Percentiles rank a stretch among this genome's conserved stretches.
phyloP scores from a whole-genome alignment of 2,329 filamentous ascomycete species.

The Epichloe hybrida region DNA sequence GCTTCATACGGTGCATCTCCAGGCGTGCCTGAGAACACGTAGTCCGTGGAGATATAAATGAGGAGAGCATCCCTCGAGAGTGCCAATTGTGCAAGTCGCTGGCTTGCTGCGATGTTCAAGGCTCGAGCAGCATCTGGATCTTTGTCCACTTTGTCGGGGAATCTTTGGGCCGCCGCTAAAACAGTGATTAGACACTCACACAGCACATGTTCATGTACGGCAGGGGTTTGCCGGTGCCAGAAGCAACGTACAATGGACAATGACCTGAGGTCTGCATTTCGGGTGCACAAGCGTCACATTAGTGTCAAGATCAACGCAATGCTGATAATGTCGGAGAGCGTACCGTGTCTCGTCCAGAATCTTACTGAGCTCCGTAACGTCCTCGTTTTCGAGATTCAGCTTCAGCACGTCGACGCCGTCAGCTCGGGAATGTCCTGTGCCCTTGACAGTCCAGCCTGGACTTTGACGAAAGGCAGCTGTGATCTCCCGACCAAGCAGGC shows the following conservation, averaged over 20 bases:
- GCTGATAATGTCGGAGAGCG: constrained; percentile 10
- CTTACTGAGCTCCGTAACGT: constrained; percentile 28
- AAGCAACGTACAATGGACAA: constrained; percentile 58
- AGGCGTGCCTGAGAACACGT: constrained; percentile 58
- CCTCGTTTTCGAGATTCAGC: constrained; percentile 34
- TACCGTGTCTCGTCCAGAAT: constrained; percentile 42
- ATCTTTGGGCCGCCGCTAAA: constrained; percentile 72
- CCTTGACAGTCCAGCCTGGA: constrained; percentile 49
- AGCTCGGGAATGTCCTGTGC: constrained; percentile 62
- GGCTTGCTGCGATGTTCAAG: constrained; percentile 62
- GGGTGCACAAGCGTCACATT: neutral
- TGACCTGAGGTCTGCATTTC: constrained; percentile 51
- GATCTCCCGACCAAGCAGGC: constrained; percentile 70
- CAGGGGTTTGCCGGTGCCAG: neutral
- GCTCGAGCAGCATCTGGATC: constrained; percentile 62
- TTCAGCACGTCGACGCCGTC: constrained; percentile 54
- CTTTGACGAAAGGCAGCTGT: constrained; percentile 50
- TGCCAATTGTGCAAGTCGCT: constrained; percentile 51
- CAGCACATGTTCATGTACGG: neutral
- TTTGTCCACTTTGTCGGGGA: constrained; percentile 71
- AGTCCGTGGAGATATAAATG: constrained; percentile 73
- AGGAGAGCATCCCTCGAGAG: constrained; percentile 47
- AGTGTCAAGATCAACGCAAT: neutral
- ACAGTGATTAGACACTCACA: neutral
- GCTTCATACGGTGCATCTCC: constrained; percentile 74